These are phyloP conservation scores for Cryptococcus sp. DNA, from an alignment of 1,284 basidiomycete genomes.

Conservation along the genomic window DNA sequence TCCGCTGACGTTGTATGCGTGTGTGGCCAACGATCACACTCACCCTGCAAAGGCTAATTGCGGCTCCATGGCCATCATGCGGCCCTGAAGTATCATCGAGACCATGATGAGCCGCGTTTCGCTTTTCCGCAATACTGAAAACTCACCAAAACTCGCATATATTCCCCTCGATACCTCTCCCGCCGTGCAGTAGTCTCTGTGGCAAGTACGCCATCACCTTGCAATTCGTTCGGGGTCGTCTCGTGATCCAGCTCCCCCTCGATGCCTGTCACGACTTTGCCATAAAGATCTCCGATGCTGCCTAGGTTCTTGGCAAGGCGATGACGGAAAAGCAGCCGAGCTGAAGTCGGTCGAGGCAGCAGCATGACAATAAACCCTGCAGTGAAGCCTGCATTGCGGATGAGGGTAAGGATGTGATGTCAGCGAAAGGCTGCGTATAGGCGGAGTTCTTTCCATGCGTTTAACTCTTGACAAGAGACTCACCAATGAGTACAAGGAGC, in stretches of 20 bases:
- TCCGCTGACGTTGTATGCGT: too few relatives aligned
- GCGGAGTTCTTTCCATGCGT: too few relatives aligned
- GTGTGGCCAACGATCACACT: constrained; percentile 4
- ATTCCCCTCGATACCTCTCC: constrained; percentile 28
- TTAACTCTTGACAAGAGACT: background rate
- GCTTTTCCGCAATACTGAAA: background rate
- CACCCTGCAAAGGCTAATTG: constrained; percentile 36
- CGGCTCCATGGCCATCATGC: constrained; percentile 32
- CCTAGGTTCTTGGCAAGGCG: constrained; percentile 43
- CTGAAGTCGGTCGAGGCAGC: constrained; percentile 47
- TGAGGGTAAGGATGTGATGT: background rate
- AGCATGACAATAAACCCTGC: constrained; percentile 48
- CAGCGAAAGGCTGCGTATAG: background rate
- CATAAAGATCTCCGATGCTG: constrained; percentile 44
- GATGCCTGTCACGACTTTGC: constrained; percentile 40
- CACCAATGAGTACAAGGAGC: constrained; percentile 51
- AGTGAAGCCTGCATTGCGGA: constrained; percentile 33
- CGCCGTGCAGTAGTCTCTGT: constrained; percentile 21
- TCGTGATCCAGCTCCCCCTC: constrained; percentile 33
- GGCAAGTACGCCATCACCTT: constrained; percentile 11
- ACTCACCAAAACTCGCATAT: constrained; percentile 40
- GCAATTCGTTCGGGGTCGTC: background rate
- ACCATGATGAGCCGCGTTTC: background rate
- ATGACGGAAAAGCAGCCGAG: constrained; percentile 41
- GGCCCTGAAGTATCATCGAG: constrained; percentile 17